Percentiles rank a stretch among this genome's conserved stretches.
Evolutionary conservation across 2,329 filamentous ascomycete genomes (phyloP).

Genomic region (Beauveria pseudobassiana): DNA sequence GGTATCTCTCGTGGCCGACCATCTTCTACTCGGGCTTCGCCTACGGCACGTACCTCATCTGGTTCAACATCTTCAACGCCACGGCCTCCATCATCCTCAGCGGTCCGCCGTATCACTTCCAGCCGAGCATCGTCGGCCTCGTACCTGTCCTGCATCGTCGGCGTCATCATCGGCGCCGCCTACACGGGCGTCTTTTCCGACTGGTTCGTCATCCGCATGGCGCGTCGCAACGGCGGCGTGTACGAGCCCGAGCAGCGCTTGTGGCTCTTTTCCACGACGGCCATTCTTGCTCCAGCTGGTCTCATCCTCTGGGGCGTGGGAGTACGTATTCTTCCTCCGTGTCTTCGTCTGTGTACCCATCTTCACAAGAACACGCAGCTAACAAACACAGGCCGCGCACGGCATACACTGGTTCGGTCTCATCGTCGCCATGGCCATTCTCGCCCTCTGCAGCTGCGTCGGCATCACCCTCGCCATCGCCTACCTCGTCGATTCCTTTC

Average conservation of each 20-base stretch:
- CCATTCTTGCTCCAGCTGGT: slow-evolving; percentile 21
- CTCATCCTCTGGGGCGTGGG: slow-evolving; percentile 28
- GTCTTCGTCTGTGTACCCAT: not conserved
- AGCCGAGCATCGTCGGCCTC: slow-evolving; percentile 30
- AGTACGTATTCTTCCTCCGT: slow-evolving; percentile 12
- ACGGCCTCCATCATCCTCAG: slow-evolving; percentile 34
- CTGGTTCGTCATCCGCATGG: slow-evolving; percentile 29
- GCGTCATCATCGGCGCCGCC: slow-evolving; percentile 21
- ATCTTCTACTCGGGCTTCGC: slow-evolving; percentile 36
- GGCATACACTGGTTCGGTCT: slow-evolving; percentile 35
- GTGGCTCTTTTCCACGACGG: slow-evolving; percentile 29
- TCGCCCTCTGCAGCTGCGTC: slow-evolving; percentile 26
- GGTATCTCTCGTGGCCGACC: slow-evolving; percentile 32
- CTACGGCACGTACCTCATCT: slow-evolving; percentile 34
- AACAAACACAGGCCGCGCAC: slow-evolving; percentile 20
- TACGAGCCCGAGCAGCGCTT: slow-evolving; percentile 34
- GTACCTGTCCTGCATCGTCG: slow-evolving; percentile 30
- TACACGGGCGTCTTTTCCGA: slow-evolving; percentile 30
- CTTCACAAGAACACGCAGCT: not conserved
- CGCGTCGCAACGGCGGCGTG: slow-evolving; percentile 33
- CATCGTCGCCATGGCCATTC: slow-evolving; percentile 31
- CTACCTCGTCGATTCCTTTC: slow-evolving; percentile 35
- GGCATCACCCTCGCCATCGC: slow-evolving; percentile 30
- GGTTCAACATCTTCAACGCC: slow-evolving; percentile 37
- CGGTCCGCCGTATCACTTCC: slow-evolving; percentile 30